Conservation (phyloP, 2,329 filamentous ascomycete genomes). For the Fusarium clavum region DNA sequence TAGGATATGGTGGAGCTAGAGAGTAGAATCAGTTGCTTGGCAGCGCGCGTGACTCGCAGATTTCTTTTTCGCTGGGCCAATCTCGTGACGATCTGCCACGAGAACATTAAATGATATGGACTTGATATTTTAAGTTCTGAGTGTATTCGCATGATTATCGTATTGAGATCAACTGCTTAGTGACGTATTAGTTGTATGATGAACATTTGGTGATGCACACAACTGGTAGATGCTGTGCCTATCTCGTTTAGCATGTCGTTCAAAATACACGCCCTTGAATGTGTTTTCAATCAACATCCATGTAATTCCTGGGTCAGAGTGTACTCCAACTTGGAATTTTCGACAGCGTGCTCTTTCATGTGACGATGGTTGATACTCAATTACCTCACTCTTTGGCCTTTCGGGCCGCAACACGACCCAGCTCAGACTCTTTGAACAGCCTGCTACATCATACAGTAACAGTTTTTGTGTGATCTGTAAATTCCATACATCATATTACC, state of each 20-base stretch:
- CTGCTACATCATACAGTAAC: not conserved
- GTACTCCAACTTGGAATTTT: not conserved
- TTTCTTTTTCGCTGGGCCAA: conserved; percentile 8
- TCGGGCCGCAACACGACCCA: not conserved
- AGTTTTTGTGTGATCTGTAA: not conserved
- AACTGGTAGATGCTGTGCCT: not conserved
- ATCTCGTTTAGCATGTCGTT: not conserved
- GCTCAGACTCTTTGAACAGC: not conserved
- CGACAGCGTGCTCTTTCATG: not conserved
- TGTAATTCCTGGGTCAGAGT: not conserved
- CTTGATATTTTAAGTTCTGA: not conserved
- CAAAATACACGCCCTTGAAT: not conserved
- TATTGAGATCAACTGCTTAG: not conserved
- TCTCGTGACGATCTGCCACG: conserved; percentile 26
- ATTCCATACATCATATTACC: not conserved
- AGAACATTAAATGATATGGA: not conserved
- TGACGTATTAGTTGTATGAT: not conserved
- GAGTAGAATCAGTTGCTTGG: not conserved
- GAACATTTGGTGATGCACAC: not conserved
- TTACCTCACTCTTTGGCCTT: not conserved
- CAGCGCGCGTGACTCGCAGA: conserved; percentile 27
- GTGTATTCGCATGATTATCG: not conserved
- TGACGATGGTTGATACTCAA: not conserved
- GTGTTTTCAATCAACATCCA: not conserved
- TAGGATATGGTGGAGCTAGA: conserved; percentile 21